These are phyloP conservation scores for Botrytis hyacinthi DNA, from an alignment of 2,329 filamentous ascomycete species.

Conservation along the genomic window DNA sequence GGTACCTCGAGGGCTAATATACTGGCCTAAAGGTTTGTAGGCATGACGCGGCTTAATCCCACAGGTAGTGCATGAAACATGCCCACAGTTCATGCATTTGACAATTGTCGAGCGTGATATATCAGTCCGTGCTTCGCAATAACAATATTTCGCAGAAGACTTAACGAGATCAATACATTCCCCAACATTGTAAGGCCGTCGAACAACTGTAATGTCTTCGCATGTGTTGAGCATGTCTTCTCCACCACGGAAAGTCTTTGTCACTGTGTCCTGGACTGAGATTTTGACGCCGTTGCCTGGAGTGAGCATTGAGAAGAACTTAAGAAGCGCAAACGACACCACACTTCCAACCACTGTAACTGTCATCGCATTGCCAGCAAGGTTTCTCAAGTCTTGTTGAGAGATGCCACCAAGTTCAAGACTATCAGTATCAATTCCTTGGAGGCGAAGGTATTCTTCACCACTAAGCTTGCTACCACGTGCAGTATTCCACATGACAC, in stretches of 20 bases:
- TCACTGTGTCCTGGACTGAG: background rate
- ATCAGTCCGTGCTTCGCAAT: constrained; percentile 52
- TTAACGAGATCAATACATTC: constrained; percentile 29
- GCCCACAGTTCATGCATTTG: constrained; percentile 50
- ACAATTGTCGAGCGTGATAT: constrained; percentile 44
- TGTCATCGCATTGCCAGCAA: constrained; percentile 80
- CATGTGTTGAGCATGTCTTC: background rate
- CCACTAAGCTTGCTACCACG: constrained; percentile 60
- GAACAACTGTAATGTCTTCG: constrained; percentile 10
- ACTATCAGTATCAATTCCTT: constrained; percentile 64
- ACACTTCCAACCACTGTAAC: constrained; percentile 67
- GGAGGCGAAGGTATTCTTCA: constrained; percentile 60
- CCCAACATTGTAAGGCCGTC: constrained; percentile 21
- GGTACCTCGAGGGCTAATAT: constrained; percentile 47
- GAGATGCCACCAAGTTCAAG: constrained; percentile 64
- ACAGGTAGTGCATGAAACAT: constrained; percentile 55
- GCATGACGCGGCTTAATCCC: constrained; percentile 50
- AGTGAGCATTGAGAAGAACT: constrained; percentile 13
- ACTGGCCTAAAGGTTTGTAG: constrained; percentile 38
- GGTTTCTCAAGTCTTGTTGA: constrained; percentile 60
- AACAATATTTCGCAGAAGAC: constrained; percentile 49
- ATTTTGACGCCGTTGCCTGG: constrained; percentile 18
- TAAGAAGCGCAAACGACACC: constrained; percentile 52
- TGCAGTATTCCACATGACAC: constrained; percentile 59
- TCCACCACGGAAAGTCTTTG: background rate